Evolutionary conservation across 257 asterid species (phyloP).

Genomic region (Capsicum pubescens): DNA sequence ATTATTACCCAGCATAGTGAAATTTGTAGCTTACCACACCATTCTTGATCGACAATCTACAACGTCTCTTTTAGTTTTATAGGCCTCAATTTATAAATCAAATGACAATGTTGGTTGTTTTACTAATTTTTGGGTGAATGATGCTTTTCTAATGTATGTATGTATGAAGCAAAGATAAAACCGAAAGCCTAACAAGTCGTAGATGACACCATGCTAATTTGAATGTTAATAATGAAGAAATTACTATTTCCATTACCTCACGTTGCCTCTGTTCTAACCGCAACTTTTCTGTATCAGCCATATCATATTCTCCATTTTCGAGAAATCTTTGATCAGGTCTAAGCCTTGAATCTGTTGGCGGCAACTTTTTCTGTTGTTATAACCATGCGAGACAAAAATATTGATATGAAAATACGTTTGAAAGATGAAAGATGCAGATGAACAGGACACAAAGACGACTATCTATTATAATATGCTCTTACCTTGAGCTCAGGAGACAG

Average conservation of each 20-base stretch:
- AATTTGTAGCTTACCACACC: background rate
- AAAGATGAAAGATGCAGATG: background rate
- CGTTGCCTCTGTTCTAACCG: slow-evolving; percentile 42
- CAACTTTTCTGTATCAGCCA: slow-evolving; percentile 41
- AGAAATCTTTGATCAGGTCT: slow-evolving; percentile 45
- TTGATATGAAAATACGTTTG: too few relatives aligned
- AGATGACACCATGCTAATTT: background rate
- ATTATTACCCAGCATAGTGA: background rate
- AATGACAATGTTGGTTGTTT: background rate
- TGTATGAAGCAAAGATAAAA: background rate
- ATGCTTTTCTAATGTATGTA: background rate
- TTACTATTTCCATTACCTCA: slow-evolving; percentile 29
- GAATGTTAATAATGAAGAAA: background rate
- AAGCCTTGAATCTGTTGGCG: slow-evolving; percentile 46
- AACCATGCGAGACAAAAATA: background rate
- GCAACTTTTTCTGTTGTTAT: slow-evolving; percentile 33
- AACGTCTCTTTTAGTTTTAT: background rate
- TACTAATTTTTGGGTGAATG: background rate
- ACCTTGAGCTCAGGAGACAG: slow-evolving; percentile 38
- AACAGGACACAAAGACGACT: background rate
- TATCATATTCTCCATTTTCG: slow-evolving; percentile 40
- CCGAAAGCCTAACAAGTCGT: background rate
- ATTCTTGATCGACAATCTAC: background rate
- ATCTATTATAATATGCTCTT: background rate
- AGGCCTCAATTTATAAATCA: background rate